Evolutionary conservation across 495 filamentous ascomycete species (phyloP).

Genomic region (Hyaloscypha bicolor): DNA sequence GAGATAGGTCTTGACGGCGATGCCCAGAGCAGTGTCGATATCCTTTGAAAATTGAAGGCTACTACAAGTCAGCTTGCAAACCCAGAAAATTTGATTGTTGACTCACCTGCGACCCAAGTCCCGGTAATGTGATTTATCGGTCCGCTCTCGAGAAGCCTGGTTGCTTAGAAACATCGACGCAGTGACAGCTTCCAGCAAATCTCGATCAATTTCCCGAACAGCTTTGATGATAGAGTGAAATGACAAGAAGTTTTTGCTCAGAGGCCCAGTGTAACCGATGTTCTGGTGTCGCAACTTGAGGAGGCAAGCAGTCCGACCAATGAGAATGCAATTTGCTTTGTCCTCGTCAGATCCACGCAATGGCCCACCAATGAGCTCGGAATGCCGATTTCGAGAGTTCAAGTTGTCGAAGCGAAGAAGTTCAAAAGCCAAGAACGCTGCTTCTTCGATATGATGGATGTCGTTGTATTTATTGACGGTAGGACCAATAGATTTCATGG

Average conservation of each 20-base stretch:
- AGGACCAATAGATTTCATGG: conserved; percentile 62
- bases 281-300: conserved; percentile 77
- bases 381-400: conserved; percentile 60
- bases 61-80: conserved; percentile 2
- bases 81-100: neutral
- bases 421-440: conserved; percentile 77
- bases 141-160: conserved; percentile 69
- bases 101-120: conserved; percentile 74
- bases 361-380: conserved; percentile 52
- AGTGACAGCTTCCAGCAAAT: conserved; percentile 78
- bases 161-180: conserved; percentile 79
- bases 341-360: conserved; percentile 47
- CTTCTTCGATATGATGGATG: conserved; percentile 56
- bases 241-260: conserved; percentile 85
- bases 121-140: conserved; percentile 55
- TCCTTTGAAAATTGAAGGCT: conserved; percentile 87
- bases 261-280: conserved; percentile 91
- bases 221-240: conserved; percentile 83
- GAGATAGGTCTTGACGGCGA: conserved; percentile 89
- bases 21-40: conserved; percentile 82
- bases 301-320: conserved; percentile 66
- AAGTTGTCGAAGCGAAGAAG: conserved; percentile 75
- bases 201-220: conserved; percentile 75
- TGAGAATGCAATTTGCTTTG: conserved; percentile 30
- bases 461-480: conserved; percentile 32